Evolutionary conservation across 2,329 filamentous ascomycete genomes (phyloP), one percentile per base, ranked within the genome.

Genomic region (Fusarium camptoceras): DNA sequence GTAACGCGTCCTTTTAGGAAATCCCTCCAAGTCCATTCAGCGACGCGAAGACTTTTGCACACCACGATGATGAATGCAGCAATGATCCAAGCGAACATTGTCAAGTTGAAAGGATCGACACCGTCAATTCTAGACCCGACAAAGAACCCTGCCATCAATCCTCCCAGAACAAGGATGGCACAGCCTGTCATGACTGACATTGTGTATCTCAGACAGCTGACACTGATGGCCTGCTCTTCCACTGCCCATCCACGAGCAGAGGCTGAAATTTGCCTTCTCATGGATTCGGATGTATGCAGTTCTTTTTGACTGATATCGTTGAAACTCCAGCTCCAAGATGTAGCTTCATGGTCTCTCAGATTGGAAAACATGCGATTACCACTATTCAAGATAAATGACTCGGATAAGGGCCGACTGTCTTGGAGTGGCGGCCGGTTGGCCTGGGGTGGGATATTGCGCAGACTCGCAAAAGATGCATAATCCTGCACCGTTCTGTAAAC

Each of bases 281-380:
- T 46, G 0, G 43, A 11, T 18, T 27, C 43, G 0, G 7, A 27
- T n/a, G 16, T 46, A n/a, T 27, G n/a, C 0, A 46, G 11, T 1
- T 46, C 16, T 1, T 46, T 46, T 4, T 18, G 31, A 1, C 1
- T 6, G 0, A 25, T 3, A 0, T 5, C 42, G 12, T 7, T 20
- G 10, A 27, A 27, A 0, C 8, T n/a, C 22, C 42, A 12, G 10
- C 6, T 22, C 15, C 5, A 44, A 4, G 15, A 5, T 4, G 4
- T 25, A 5, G 9, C 7, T 1, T 43, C 1, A 6, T 15, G 15
- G 2, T 43, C 15, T 10, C 15, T 15, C 0, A 44, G 22, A 10
- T 6, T 4, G 0, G 42, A 44, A 4, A 24, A 15, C 15, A 24
- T 22, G 1, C 41, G n/a, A 1, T 15, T 43, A 0, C 41, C 20